Base-by-base conservation (phyloP, 202 grass and related monocot species). In the Cymbopogon flexuosus region DNA sequence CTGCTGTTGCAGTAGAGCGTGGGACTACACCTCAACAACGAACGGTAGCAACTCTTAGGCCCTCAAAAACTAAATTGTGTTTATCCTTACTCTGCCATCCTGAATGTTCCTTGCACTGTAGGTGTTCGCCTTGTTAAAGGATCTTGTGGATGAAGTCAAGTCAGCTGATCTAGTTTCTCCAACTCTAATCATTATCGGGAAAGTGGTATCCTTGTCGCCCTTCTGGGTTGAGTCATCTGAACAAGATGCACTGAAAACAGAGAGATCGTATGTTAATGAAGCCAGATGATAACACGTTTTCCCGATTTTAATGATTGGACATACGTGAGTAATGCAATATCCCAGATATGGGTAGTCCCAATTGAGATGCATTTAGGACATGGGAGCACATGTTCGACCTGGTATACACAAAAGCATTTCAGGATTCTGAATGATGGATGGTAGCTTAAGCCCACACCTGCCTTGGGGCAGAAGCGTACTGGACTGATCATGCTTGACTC, bases 1-100 rank as follows among this genome's bases (percentile, higher is more conserved):
- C 96, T 72, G 62, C 92, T 39, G 92, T 98, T 79, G 96, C 96
- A 74, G 88, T 95, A 12, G 96, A 99, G 76, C 88, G 90, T 2
- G 92, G 92, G 47, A 99, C 92, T 51, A 99, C 96, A 10, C 90
- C 88, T 68, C 92, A 98, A 76, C 92, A 98, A 68, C 78, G 88
- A 77, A 88, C 8, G 80, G 96, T 95, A 87, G 18, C 8, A 61
- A 87, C 54, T 80, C 51, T 23, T 74, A 58, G 68, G 49, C 18
- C n/a, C 10, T 37, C 10, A 19, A 16, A 4, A 31, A 79, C 69
- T 65, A 65, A 76, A 65, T 12, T 56, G 3, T 69, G 22, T 80
- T 52, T 47, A 35, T 16, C 27, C 7, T 12, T 41, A 79, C 3
- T 65, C 68, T 66, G 15, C 40, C 3, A 23, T 79, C 43, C 56